phyloP scores from a whole-genome alignment of 1,284 basidiomycete genomes.

The Apiotrichum sp. region DNA sequence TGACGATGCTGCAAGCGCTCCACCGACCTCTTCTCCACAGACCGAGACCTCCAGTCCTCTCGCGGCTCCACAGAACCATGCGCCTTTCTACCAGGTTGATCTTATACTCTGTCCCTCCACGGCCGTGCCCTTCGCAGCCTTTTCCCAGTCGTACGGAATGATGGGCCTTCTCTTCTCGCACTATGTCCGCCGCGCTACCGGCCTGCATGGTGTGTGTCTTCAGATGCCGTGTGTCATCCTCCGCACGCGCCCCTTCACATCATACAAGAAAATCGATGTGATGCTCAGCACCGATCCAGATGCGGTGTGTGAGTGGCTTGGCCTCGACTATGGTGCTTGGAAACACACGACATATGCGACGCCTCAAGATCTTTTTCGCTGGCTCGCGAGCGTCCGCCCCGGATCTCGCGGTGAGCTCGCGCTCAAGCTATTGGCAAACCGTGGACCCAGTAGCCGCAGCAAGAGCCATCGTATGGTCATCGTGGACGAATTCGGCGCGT shows the following conservation, averaged over 20 bases:
- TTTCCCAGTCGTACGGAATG: slow-evolving; percentile 18
- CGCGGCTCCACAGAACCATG: background rate
- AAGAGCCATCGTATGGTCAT: background rate
- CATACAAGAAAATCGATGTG: slow-evolving; percentile 21
- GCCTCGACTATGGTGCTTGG: slow-evolving; percentile 17
- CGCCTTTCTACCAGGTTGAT: slow-evolving; percentile 33
- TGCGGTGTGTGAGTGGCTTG: slow-evolving; percentile 29
- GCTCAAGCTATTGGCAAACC: background rate
- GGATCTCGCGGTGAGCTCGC: background rate
- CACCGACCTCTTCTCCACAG: too few species aligned
- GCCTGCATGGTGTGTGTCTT: background rate
- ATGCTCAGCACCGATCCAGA: slow-evolving; percentile 19
- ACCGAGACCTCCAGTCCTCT: too few species aligned
- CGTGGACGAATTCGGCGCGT: slow-evolving; percentile 3
- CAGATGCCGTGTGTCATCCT: slow-evolving; percentile 18
- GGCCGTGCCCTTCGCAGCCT: background rate
- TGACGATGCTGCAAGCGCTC: too few species aligned
- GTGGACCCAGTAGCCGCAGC: background rate
- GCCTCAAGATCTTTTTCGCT: slow-evolving; percentile 2
- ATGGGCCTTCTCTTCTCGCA: slow-evolving; percentile 9
- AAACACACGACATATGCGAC: background rate
- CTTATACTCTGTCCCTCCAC: slow-evolving; percentile 18
- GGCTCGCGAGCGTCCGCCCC: background rate
- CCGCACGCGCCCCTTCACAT: slow-evolving; percentile 22
- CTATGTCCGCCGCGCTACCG: slow-evolving; percentile 6